Base-by-base conservation (phyloP, 1,139 yeast genomes). In the Debaryomycetaceae sp. region DNA sequence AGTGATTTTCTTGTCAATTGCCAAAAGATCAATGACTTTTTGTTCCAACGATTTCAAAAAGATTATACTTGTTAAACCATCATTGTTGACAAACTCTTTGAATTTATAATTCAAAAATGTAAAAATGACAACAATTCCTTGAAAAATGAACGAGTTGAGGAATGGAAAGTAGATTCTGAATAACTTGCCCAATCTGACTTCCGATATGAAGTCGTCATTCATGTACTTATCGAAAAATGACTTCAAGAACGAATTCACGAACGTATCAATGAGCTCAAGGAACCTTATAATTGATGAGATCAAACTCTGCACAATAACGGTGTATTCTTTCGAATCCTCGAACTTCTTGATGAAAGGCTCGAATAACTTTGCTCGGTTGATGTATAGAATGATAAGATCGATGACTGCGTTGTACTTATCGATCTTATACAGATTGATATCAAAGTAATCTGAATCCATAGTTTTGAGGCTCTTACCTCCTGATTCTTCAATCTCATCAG, bases 71-170 rank as follows among this genome's bases (percentile, higher is more conserved):
- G 54, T 47, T 27, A 52, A 49, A 13, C 53, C 52, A 34, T 52
- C 54, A 41, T 54, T 58, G 22, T 52, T 52, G 27, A 70, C 56
- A 47, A 77, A 66, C 23, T 67, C 71, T 34, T 63, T 63, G 38
- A 62, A 68, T 34, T 72, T 73, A 46, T 72, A 63, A 52, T 75
- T 77, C 50, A 78, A 59, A 48, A 77, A 60, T 0, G 81, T 76
- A 56, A 73, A 78, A 14, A 74, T 65, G 22, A 77, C 81, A 45
- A 78, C 74, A 39, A 78, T 63, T 1, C 81, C 80, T 52, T 78
- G 83, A 54, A 77, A 76, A 14, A 76, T 62, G 42, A 76, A 76
- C 1, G 78, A 67, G 49, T 74, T 75, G 45, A 76, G 66, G 48
- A 75, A 76, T 20, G 83, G 83, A 51, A 68, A 75, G 40, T 60